phyloP scores from a whole-genome alignment of 2,329 filamentous ascomycete genomes.

The Microdochium nivale region DNA sequence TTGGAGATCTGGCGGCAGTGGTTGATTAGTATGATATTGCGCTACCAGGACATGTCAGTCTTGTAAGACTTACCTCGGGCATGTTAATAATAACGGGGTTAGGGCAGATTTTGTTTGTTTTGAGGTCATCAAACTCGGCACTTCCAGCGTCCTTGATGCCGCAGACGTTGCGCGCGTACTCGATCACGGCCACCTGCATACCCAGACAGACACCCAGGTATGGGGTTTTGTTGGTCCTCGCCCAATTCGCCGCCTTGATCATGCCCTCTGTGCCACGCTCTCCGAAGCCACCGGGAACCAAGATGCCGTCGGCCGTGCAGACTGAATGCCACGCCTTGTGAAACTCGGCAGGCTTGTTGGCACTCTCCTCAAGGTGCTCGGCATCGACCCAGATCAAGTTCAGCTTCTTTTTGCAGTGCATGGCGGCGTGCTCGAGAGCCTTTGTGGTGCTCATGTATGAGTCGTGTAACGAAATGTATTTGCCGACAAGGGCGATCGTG shows the following conservation, averaged over 20 bases:
- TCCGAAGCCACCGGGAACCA: slow-evolving; percentile 74
- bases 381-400: slow-evolving; percentile 80
- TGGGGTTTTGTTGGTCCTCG: slow-evolving; percentile 69
- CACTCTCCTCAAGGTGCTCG: slow-evolving; percentile 66
- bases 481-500: slow-evolving; percentile 81
- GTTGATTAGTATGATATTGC: background rate
- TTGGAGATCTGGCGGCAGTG: slow-evolving; percentile 43
- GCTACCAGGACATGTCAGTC: background rate
- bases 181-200: slow-evolving; percentile 88
- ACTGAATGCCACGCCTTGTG: slow-evolving; percentile 82
- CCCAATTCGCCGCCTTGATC: slow-evolving; percentile 81
- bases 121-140: slow-evolving; percentile 36
- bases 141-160: slow-evolving; percentile 47
- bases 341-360: slow-evolving; percentile 60
- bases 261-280: slow-evolving; percentile 79
- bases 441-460: slow-evolving; percentile 81
- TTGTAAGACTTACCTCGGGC: slow-evolving; percentile 53
- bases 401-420: slow-evolving; percentile 74
- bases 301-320: slow-evolving; percentile 58
- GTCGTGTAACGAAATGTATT: slow-evolving; percentile 80
- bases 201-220: slow-evolving; percentile 88
- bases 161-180: slow-evolving; percentile 72
- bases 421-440: slow-evolving; percentile 82
- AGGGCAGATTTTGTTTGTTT: slow-evolving; percentile 36
- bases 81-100: slow-evolving; percentile 79